Evolutionary conservation across 495 filamentous ascomycete genomes (phyloP).

Genomic region (Aspergillus funiculosus): DNA sequence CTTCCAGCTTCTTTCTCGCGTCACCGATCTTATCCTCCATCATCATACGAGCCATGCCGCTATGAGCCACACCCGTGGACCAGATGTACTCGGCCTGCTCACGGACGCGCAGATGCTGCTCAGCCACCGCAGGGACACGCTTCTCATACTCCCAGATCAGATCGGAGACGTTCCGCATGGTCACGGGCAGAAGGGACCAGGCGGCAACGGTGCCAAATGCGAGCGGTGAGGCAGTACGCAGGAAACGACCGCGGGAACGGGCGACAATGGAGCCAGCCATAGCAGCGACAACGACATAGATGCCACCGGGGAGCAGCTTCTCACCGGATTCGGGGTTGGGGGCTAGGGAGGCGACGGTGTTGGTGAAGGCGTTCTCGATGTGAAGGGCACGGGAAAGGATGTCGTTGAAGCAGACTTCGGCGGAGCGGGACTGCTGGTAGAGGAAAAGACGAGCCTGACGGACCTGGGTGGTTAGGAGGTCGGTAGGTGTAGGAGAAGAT

Average conservation of each 20-base stretch:
- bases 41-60: slow-evolving; percentile 60
- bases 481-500: slow-evolving; percentile 73
- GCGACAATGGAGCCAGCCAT: slow-evolving; percentile 90
- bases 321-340: slow-evolving; percentile 77
- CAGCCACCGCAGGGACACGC: slow-evolving; percentile 68
- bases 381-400: slow-evolving; percentile 67
- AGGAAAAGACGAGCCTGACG: slow-evolving; percentile 72
- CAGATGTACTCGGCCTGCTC: slow-evolving; percentile 62
- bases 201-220: slow-evolving; percentile 67
- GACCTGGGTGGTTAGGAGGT: slow-evolving; percentile 82
- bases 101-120: slow-evolving; percentile 64
- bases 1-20: slow-evolving; percentile 69
- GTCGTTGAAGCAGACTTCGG: slow-evolving; percentile 72
- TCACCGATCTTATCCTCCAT: slow-evolving; percentile 72
- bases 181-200: slow-evolving; percentile 68
- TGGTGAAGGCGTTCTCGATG: slow-evolving; percentile 72
- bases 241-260: slow-evolving; percentile 74
- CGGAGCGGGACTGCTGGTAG: slow-evolving; percentile 61
- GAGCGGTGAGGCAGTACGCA: slow-evolving; percentile 65
- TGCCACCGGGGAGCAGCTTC: slow-evolving; percentile 71
- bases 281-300: slow-evolving; percentile 85
- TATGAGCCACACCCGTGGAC: slow-evolving; percentile 64
- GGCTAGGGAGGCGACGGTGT: slow-evolving; percentile 78
- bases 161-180: slow-evolving; percentile 77
- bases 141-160: slow-evolving; percentile 87